These are phyloP conservation scores for Calonectria montana DNA, from an alignment of 2,329 filamentous ascomycete genomes.

Conservation along the genomic window DNA sequence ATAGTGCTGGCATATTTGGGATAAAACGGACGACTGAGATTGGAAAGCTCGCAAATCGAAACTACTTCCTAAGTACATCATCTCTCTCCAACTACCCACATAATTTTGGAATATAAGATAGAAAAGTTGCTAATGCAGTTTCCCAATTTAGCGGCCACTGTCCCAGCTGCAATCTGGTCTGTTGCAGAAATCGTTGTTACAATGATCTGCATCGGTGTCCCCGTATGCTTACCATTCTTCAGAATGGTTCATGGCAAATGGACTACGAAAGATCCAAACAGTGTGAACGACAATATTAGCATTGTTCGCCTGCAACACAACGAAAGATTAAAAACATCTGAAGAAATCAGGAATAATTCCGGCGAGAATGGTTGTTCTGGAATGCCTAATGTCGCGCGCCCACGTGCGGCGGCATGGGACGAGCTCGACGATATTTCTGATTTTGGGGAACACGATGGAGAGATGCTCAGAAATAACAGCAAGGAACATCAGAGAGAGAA, in stretches of 20 bases:
- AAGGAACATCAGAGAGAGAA: not conserved
- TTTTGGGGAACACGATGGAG: not conserved
- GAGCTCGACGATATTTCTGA: not conserved
- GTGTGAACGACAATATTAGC: not conserved
- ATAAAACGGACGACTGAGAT: not conserved
- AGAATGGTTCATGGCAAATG: not conserved
- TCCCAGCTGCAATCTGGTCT: not conserved
- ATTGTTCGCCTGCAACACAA: not conserved
- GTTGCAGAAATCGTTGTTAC: not conserved
- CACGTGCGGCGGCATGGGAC: not conserved
- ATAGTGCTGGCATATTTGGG: not conserved
- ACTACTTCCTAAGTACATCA: not conserved
- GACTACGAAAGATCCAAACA: not conserved
- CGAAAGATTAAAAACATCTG: not conserved
- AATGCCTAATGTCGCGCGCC: not conserved
- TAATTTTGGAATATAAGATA: not conserved
- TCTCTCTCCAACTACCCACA: not conserved
- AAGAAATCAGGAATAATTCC: not conserved
- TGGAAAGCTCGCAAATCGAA: not conserved
- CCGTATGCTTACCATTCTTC: not conserved
- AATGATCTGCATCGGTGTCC: not conserved
- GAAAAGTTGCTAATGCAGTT: not conserved
- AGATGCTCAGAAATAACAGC: not conserved
- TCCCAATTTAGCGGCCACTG: not conserved
- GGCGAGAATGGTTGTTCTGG: too few relatives aligned